These are phyloP conservation scores for Akebia trifoliata DNA, from an alignment of 164 flowering plant genomes.

Conservation along the genomic window DNA sequence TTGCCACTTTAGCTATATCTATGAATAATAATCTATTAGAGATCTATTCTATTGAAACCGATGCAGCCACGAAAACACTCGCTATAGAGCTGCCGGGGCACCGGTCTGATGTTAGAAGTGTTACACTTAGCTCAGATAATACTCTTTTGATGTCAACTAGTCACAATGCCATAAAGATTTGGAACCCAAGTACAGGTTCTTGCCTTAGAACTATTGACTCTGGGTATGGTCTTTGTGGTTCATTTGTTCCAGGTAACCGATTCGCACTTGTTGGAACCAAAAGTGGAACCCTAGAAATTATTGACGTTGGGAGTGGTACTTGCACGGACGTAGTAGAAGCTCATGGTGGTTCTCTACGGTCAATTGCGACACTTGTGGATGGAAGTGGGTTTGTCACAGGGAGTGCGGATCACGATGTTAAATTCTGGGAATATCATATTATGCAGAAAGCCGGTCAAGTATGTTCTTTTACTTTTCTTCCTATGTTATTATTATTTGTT, in stretches of 20 bases:
- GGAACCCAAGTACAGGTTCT: conserved; percentile 91
- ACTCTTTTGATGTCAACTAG: conserved; percentile 88
- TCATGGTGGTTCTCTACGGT: conserved; percentile 63
- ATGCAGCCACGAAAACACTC: conserved; percentile 35
- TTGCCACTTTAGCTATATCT: conserved; percentile 76
- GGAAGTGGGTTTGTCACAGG: conserved; percentile 85
- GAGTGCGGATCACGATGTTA: conserved; percentile 84
- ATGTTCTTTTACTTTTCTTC: conserved; percentile 15
- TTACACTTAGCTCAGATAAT: conserved; percentile 84
- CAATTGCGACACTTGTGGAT: conserved; percentile 68
- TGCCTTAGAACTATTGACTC: conserved; percentile 92
- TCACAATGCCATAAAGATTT: conserved; percentile 77
- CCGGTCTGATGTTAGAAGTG: conserved; percentile 89
- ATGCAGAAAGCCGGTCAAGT: conserved; percentile 60
- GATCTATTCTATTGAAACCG: conserved; percentile 55
- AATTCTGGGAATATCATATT: conserved; percentile 80
- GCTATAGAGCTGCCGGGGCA: conserved; percentile 86
- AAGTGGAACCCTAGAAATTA: conserved; percentile 71
- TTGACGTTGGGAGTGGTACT: conserved; percentile 85
- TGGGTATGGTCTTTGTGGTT: conserved; percentile 74
- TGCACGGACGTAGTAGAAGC: conserved; percentile 66
- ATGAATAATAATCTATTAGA: conserved; percentile 79
- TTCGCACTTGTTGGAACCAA: conserved; percentile 91
- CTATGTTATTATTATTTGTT: neutral
- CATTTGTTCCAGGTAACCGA: conserved; percentile 69